A percentile compares a stretch with the other conserved stretches of the same genome.
phyloP scores from a whole-genome alignment of 2,329 filamentous ascomycete species.

The Graphilbum fragrans region DNA sequence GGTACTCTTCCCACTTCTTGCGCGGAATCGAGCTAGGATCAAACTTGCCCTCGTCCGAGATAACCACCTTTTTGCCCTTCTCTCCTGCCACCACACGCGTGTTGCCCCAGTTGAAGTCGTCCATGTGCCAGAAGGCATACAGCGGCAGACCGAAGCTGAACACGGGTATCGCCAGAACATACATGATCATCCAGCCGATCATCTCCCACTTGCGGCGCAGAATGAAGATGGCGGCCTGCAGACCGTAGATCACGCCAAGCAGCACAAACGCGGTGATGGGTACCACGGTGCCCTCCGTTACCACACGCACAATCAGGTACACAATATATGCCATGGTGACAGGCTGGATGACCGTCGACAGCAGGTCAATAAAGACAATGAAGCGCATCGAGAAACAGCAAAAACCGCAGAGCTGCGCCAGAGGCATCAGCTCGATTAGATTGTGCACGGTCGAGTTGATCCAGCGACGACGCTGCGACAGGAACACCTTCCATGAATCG shows the following conservation, averaged over 20 bases:
- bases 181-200: conserved; percentile 98
- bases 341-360: conserved; percentile 85
- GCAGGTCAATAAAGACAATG: conserved; percentile 84
- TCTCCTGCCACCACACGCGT: conserved; percentile 95
- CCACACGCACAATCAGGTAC: conserved; percentile 72
- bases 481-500: conserved; percentile 85
- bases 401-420: conserved; percentile 94
- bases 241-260: conserved; percentile 88
- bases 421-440: conserved; percentile 83
- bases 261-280: conserved; percentile 83
- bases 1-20: conserved; percentile 99
- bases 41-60: conserved; percentile 96
- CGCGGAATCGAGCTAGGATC: conserved; percentile 84
- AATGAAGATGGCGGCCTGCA: conserved; percentile 96
- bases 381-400: conserved; percentile 99
- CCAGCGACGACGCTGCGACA: conserved; percentile 97
- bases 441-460: conserved; percentile 99
- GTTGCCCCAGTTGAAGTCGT: conserved; percentile 99
- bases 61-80: conserved; percentile 79
- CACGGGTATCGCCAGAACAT: conserved; percentile 79
- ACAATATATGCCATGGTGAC: conserved; percentile 81
- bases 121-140: conserved; percentile 99
- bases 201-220: conserved; percentile 96
- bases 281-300: conserved; percentile 48
- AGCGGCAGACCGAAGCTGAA: conserved; percentile 84